Evolutionary conservation across 1,139 yeast genomes (phyloP).

Genomic region (Torulaspora pretoriensis): DNA sequence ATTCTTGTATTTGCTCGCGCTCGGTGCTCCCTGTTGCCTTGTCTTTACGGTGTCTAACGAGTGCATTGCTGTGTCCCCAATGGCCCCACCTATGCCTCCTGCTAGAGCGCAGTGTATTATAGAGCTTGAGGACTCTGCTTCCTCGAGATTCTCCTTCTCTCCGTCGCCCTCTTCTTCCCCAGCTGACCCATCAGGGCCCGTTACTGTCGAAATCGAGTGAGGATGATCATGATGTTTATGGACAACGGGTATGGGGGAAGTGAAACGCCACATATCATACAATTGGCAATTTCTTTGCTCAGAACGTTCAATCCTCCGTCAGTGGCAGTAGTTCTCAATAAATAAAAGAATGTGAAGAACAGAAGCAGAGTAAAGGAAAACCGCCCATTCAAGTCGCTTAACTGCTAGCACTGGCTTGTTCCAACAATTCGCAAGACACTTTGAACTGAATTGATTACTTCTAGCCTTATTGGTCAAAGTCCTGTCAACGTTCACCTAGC

Average conservation of each 20-base stretch:
- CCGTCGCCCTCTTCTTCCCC: slow-evolving; percentile 12
- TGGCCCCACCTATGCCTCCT: slow-evolving; percentile 92
- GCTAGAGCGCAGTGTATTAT: slow-evolving; percentile 70
- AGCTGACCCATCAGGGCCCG: slow-evolving; percentile 4
- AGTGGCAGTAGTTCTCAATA: neutral
- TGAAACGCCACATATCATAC: slow-evolving; percentile 25
- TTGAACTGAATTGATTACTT: neutral
- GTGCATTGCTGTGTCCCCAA: slow-evolving; percentile 92
- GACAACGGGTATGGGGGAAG: slow-evolving; percentile 32
- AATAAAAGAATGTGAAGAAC: slow-evolving; percentile 4
- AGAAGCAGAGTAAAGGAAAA: neutral
- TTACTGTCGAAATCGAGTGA: slow-evolving; percentile 5
- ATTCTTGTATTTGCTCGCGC: slow-evolving; percentile 58
- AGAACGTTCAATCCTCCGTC: neutral
- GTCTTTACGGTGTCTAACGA: slow-evolving; percentile 95
- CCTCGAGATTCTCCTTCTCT: slow-evolving; percentile 16
- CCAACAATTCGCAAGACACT: neutral
- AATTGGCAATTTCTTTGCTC: neutral
- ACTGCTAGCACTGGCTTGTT: neutral
- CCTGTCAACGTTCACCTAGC: neutral
- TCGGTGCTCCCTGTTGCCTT: slow-evolving; percentile 88
- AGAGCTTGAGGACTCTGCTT: slow-evolving; percentile 35
- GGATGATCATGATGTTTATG: slow-evolving; percentile 20
- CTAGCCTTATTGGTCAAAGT: neutral
- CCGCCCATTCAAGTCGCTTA: slow-evolving; percentile 4